phyloP scores from a whole-genome alignment of 2,329 filamentous ascomycete genomes.

The Corinectria fuckeliana region DNA sequence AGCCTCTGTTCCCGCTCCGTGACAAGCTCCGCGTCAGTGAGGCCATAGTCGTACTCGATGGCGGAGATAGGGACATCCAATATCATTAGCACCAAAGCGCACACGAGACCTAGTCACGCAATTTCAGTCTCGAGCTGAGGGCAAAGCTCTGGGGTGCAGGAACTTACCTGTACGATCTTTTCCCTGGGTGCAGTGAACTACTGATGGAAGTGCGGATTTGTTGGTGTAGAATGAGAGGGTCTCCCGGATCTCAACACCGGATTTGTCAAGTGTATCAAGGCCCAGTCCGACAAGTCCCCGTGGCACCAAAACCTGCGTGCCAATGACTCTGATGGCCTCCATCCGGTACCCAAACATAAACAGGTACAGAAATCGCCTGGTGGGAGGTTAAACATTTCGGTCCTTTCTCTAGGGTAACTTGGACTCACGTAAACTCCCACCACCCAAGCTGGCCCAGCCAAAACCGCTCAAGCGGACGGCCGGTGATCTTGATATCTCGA shows the following conservation, averaged over 20 bases:
- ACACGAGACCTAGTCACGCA: constrained; percentile 67
- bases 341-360: constrained; percentile 71
- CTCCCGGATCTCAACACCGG: constrained; percentile 64
- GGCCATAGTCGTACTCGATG: constrained; percentile 74
- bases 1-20: constrained; percentile 68
- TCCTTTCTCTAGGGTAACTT: not conserved
- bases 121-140: not conserved
- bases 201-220: constrained; percentile 61
- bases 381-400: not conserved
- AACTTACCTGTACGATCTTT: constrained; percentile 70
- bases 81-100: constrained; percentile 71
- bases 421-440: constrained; percentile 65
- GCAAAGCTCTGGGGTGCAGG: not conserved
- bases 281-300: constrained; percentile 76
- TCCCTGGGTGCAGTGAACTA: constrained; percentile 88
- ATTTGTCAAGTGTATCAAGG: constrained; percentile 72
- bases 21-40: constrained; percentile 66
- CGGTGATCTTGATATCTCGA: constrained; percentile 75
- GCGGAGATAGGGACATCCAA: constrained; percentile 62
- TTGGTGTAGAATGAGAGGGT: constrained; percentile 41
- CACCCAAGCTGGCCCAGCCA: constrained; percentile 73
- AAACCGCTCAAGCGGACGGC: constrained; percentile 70
- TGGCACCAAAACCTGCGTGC: constrained; percentile 72
- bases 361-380: constrained; percentile 59
- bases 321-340: constrained; percentile 73